Conservation (phyloP, 495 filamentous ascomycete genomes). For the Neurospora hispaniola region DNA sequence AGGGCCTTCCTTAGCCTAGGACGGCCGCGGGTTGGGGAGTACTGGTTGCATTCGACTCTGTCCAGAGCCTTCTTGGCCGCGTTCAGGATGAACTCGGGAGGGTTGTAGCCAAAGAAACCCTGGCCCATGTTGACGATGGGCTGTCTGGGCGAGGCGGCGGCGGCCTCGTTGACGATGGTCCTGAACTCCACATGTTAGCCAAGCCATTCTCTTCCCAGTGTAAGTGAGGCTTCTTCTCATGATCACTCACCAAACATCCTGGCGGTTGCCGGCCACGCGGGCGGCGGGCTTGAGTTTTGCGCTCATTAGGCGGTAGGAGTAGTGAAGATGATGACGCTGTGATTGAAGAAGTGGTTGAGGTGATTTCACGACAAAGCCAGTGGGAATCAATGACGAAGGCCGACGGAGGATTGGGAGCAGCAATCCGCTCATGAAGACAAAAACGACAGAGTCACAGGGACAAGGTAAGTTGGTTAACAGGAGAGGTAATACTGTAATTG, state of each 20-base stretch:
- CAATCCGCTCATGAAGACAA: neutral
- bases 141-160: conserved; percentile 69
- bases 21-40: conserved; percentile 88
- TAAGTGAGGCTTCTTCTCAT: neutral
- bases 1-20: conserved; percentile 85
- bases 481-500: neutral
- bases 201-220: neutral
- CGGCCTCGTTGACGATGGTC: conserved; percentile 93
- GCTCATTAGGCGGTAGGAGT: conserved; percentile 15
- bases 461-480: neutral
- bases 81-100: conserved; percentile 79
- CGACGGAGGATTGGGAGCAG: neutral
- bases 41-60: conserved; percentile 96
- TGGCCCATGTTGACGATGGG: conserved; percentile 95
- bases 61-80: conserved; percentile 85
- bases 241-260: conserved; percentile 79
- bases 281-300: conserved; percentile 54
- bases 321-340: conserved; percentile 14
- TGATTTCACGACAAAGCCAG: neutral
- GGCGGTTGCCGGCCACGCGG: conserved; percentile 67
- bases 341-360: neutral
- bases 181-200: conserved; percentile 29
- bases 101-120: conserved; percentile 98
- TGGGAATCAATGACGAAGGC: neutral
- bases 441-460: neutral